phyloP scores from a whole-genome alignment of 768 basidiomycete genomes.

The Tricholoma furcatifolium region DNA sequence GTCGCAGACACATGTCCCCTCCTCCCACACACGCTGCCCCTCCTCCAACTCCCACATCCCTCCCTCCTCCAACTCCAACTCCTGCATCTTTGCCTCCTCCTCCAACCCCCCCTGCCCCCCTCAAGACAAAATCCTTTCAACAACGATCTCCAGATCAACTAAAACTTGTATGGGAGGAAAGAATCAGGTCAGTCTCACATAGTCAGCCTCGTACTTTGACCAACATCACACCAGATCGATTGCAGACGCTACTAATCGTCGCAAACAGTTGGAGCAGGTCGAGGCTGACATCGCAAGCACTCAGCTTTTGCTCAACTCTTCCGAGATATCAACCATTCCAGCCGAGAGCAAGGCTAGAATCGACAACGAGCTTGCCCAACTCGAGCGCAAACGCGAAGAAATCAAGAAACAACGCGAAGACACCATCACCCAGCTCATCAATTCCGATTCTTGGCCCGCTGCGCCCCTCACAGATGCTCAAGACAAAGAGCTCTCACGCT shows the following conservation, averaged over 20 bases:
- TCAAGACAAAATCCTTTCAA: slow-evolving; percentile 7
- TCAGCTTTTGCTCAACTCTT: slow-evolving; percentile 15
- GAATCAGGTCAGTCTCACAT: slow-evolving; percentile 20
- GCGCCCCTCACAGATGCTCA: slow-evolving; percentile 18
- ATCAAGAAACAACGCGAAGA: slow-evolving; percentile 17
- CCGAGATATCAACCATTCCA: slow-evolving; percentile 10
- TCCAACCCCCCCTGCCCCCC: slow-evolving; percentile 15
- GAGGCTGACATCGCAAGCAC: slow-evolving; percentile 16
- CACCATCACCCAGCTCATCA: slow-evolving; percentile 17
- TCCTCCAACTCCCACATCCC: not conserved
- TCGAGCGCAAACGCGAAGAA: slow-evolving; percentile 21
- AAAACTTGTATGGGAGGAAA: slow-evolving; percentile 20
- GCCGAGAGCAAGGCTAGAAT: slow-evolving; percentile 16
- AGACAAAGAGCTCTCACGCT: slow-evolving; percentile 17
- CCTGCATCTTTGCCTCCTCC: slow-evolving; percentile 11
- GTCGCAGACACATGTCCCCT: not conserved
- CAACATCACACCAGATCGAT: slow-evolving; percentile 8
- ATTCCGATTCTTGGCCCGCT: slow-evolving; percentile 29
- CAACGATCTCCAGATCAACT: slow-evolving; percentile 18
- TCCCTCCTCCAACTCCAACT: not conserved
- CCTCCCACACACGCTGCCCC: not conserved
- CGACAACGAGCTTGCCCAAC: slow-evolving; percentile 13
- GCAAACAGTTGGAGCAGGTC: slow-evolving; percentile 14
- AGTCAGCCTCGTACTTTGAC: not conserved
- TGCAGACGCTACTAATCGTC: slow-evolving; percentile 8